Evolutionary conservation across 345 rosid genomes (phyloP).

Genomic region (Hirschfeldia incana): DNA sequence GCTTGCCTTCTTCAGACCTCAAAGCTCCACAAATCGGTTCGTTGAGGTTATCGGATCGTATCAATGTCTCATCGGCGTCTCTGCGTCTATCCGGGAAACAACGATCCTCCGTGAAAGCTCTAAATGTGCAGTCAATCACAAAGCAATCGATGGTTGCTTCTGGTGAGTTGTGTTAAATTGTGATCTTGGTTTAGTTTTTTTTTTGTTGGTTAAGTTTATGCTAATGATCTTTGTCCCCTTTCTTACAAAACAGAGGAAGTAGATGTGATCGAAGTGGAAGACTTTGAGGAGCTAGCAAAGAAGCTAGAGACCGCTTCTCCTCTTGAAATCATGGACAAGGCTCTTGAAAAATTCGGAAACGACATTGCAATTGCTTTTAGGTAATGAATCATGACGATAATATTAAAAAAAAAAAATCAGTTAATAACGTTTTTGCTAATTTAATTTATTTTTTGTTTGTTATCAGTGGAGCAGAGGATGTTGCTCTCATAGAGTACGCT

Average conservation of each 20-base stretch:
- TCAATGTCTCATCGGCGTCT: conserved; percentile 35
- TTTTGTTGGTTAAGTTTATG: conserved; percentile 9
- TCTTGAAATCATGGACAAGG: conserved; percentile 81
- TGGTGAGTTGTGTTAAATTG: conserved; percentile 43
- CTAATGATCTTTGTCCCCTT: conserved; percentile 4
- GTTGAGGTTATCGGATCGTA: conserved; percentile 49
- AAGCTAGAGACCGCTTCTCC: conserved; percentile 71
- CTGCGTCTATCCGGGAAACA: conserved; percentile 46
- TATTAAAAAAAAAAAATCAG: neutral
- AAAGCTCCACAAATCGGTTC: conserved; percentile 61
- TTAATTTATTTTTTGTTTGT: neutral
- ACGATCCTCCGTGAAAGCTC: conserved; percentile 48
- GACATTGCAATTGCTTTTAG: conserved; percentile 94
- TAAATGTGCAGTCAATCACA: conserved; percentile 61
- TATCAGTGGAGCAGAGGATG: neutral
- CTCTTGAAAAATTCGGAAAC: conserved; percentile 74
- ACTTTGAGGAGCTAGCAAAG: conserved; percentile 62
- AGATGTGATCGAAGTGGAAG: conserved; percentile 59
- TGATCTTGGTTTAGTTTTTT: neutral
- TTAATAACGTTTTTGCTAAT: neutral
- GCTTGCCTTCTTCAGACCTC: conserved; percentile 41
- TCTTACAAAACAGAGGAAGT: conserved; percentile 30
- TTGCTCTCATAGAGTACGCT: neutral
- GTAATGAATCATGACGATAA: neutral
- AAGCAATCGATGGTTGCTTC: conserved; percentile 45